A percentile compares a stretch with the other conserved stretches of the same genome.
Conservation (phyloP, 1,284 basidiomycete genomes). For the Phylloporus sp. region DNA sequence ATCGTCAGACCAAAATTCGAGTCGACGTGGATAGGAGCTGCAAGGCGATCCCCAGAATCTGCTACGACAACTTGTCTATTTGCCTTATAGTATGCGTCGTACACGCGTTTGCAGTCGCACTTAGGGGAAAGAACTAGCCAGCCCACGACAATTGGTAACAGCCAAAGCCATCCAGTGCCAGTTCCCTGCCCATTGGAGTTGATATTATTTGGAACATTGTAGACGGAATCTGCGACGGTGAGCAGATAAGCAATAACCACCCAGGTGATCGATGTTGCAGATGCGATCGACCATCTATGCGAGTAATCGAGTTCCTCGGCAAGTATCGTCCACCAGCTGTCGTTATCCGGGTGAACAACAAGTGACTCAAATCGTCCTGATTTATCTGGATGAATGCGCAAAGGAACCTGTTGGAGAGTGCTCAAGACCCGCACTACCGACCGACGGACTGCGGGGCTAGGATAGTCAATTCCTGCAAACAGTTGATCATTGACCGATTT, state of each 20-base stretch:
- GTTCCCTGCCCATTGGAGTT: constrained; percentile 48
- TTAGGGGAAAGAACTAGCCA: constrained; percentile 53
- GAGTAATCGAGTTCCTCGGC: constrained; percentile 35
- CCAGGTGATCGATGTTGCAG: constrained; percentile 49
- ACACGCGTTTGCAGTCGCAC: constrained; percentile 45
- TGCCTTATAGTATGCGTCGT: constrained; percentile 40
- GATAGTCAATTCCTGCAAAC: constrained; percentile 32
- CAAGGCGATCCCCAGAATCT: constrained; percentile 5
- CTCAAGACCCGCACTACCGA: constrained; percentile 32
- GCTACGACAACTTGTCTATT: constrained; percentile 30
- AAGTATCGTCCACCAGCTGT: constrained; percentile 39
- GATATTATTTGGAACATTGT: constrained; percentile 30
- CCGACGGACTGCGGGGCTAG: constrained; percentile 17
- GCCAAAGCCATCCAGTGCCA: constrained; percentile 51
- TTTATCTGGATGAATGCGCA: constrained; percentile 34
- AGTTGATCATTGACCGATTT: constrained; percentile 33
- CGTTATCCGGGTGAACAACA: constrained; percentile 41
- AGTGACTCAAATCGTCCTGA: constrained; percentile 38
- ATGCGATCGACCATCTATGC: constrained; percentile 50
- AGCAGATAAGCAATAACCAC: constrained; percentile 53
- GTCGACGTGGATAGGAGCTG: constrained; percentile 7
- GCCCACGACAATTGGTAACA: constrained; percentile 49
- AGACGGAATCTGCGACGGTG: constrained; percentile 50
- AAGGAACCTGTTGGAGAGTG: constrained; percentile 41
- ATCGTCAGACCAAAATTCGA: constrained; percentile 33